phyloP scores from a whole-genome alignment of 2,329 filamentous ascomycete species.

The Colletotrichum horii region DNA sequence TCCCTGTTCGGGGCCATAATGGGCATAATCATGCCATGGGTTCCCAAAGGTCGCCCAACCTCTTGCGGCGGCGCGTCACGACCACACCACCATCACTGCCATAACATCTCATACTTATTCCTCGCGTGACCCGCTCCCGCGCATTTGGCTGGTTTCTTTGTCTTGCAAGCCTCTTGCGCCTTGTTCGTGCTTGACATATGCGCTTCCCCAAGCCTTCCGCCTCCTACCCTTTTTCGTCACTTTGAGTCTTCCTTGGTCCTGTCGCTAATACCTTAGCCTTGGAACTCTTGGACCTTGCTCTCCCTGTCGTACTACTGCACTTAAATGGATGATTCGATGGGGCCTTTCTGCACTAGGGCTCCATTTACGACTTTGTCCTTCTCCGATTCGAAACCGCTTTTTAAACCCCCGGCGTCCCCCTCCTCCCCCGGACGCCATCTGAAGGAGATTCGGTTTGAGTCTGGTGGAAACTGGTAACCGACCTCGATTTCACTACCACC shows the following conservation, averaged over 20 bases:
- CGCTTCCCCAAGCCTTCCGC: neutral
- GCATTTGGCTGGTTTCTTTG: neutral
- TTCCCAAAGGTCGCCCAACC: constrained; percentile 21
- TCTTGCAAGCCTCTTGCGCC: neutral
- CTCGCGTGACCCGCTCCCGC: constrained; percentile 14
- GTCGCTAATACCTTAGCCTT: neutral
- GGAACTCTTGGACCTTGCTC: neutral
- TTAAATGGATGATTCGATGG: constrained; percentile 7
- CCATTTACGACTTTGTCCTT: constrained; percentile 4
- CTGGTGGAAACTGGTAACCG: constrained; percentile 16
- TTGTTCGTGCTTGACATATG: neutral
- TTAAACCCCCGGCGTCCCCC: constrained; percentile 7
- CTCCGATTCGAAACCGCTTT: constrained; percentile 11
- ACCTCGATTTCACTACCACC: neutral
- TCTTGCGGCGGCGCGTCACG: constrained; percentile 18
- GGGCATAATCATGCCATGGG: constrained; percentile 17
- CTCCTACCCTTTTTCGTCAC: constrained; percentile 16
- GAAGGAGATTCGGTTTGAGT: constrained; percentile 3
- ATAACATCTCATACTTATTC: constrained; percentile 24
- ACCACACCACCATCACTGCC: constrained; percentile 21
- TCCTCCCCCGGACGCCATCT: constrained; percentile 17
- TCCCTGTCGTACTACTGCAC: neutral
- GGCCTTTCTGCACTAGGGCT: constrained; percentile 20
- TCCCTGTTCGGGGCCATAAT: constrained; percentile 8
- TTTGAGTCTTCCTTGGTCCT: neutral